phyloP scores from a whole-genome alignment of 1,139 yeast species.

The Protomyces macrosporus region DNA sequence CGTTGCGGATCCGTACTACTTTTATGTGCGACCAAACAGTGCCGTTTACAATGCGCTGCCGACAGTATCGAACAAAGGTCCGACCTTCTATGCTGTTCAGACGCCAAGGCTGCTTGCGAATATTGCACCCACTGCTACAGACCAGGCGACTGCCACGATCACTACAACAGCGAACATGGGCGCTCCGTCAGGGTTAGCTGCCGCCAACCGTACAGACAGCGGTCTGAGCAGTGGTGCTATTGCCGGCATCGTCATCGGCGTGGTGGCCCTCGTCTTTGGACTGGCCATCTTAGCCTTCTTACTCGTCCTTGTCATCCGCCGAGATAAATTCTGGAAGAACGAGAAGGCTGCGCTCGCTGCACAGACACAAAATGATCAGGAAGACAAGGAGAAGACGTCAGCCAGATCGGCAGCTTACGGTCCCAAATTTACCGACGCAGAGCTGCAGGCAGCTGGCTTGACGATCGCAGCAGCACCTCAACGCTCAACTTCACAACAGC shows the following conservation, averaged over 20 bases:
- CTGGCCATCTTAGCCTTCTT: not conserved
- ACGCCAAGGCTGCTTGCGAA: conserved; percentile 10
- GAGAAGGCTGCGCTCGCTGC: not conserved
- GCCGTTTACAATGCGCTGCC: conserved; percentile 17
- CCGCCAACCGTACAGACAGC: not conserved
- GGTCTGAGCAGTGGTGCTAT: conserved; percentile 12
- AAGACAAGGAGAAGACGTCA: not conserved
- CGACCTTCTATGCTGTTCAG: conserved; percentile 24
- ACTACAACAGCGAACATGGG: not conserved
- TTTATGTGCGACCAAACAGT: conserved; percentile 13
- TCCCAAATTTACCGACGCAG: not conserved
- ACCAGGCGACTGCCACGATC: not conserved
- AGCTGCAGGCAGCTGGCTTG: not conserved
- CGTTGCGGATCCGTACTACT: conserved; percentile 17
- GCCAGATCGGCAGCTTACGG: not conserved
- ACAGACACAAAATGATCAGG: not conserved
- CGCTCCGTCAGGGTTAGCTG: not conserved
- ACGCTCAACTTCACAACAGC: no score
- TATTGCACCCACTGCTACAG: not conserved
- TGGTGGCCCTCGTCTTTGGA: conserved; percentile 5
- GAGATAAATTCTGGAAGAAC: not conserved
- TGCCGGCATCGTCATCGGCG: conserved; percentile 21
- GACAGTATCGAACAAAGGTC: conserved; percentile 7
- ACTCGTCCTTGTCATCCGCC: not conserved
- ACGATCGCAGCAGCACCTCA: not conserved